Conservation (phyloP, 345 rosid species). For the Pugionium cornutum region DNA sequence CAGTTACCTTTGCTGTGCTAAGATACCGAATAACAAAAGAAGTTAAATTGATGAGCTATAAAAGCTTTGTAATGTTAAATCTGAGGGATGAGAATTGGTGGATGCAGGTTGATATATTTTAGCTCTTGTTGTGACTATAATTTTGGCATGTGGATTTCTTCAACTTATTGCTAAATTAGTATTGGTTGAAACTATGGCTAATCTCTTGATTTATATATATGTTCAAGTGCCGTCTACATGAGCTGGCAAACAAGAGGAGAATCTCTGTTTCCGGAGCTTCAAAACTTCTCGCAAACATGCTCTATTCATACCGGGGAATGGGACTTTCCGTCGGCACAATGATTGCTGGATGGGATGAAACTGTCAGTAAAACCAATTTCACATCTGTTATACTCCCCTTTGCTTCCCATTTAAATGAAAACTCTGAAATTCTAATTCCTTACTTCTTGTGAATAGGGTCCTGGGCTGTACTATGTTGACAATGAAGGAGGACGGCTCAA, state of each 20-base stretch:
- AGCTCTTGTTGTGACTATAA: neutral
- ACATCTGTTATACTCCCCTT: constrained; percentile 13
- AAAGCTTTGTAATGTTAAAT: constrained; percentile 1
- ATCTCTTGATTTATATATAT: constrained; percentile 32
- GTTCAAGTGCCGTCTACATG: constrained; percentile 89
- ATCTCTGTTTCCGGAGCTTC: constrained; percentile 99
- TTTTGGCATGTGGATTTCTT: neutral
- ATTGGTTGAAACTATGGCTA: constrained; percentile 9
- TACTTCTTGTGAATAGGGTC: constrained; percentile 61
- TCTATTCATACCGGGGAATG: constrained; percentile 97
- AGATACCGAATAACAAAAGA: neutral
- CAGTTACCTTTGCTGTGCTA: neutral
- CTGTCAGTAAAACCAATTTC: constrained; percentile 51
- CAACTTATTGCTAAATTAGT: neutral
- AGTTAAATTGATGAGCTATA: constrained; percentile 1
- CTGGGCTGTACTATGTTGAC: constrained; percentile 95
- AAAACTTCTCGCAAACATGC: constrained; percentile 95
- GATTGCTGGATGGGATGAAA: constrained; percentile 99
- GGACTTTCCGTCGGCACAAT: constrained; percentile 97
- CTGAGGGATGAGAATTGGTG: constrained; percentile 3
- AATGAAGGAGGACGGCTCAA: constrained; percentile 98
- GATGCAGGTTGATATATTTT: neutral
- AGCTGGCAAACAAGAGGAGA: constrained; percentile 95
- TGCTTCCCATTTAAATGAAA: constrained; percentile 16
- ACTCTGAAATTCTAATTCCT: constrained; percentile 5